A percentile compares a stretch with the other conserved stretches of the same genome.
Evolutionary conservation across 495 filamentous ascomycete species (phyloP).

Genomic region (Penicillium paxilli): DNA sequence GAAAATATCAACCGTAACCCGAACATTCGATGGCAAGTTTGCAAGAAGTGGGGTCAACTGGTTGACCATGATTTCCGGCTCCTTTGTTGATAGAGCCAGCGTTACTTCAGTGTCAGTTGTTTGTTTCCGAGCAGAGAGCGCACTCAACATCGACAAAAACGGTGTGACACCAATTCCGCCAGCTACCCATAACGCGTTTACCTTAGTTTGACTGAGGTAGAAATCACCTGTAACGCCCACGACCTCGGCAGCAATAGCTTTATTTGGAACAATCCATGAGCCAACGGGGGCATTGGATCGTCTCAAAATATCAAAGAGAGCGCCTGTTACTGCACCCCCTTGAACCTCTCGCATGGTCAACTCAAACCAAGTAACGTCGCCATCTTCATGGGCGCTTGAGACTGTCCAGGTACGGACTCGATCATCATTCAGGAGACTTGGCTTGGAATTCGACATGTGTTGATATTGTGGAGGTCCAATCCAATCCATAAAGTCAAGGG

Average conservation of each 20-base stretch:
- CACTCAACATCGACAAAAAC: slow-evolving; percentile 16
- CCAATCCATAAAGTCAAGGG: slow-evolving; percentile 22
- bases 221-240: slow-evolving; percentile 21
- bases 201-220: neutral
- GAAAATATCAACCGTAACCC: slow-evolving; percentile 5
- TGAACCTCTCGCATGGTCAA: slow-evolving; percentile 19
- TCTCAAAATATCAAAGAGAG: slow-evolving; percentile 11
- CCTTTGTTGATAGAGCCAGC: slow-evolving; percentile 14
- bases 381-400: slow-evolving; percentile 14
- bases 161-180: slow-evolving; percentile 21
- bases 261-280: neutral
- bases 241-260: slow-evolving; percentile 6
- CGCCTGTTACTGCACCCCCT: slow-evolving; percentile 14
- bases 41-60: slow-evolving; percentile 7
- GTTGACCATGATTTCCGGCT: slow-evolving; percentile 12
- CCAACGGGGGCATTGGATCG: neutral
- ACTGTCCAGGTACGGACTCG: slow-evolving; percentile 23
- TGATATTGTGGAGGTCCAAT: slow-evolving; percentile 18
- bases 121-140: slow-evolving; percentile 2
- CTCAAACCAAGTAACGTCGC: slow-evolving; percentile 11
- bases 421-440: slow-evolving; percentile 17
- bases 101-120: neutral
- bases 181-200: slow-evolving; percentile 9
- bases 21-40: neutral
- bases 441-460: slow-evolving; percentile 16